Evolutionary conservation across 352 stramenopile species (phyloP).

Genomic region (Globisporangium camurandrum): DNA sequence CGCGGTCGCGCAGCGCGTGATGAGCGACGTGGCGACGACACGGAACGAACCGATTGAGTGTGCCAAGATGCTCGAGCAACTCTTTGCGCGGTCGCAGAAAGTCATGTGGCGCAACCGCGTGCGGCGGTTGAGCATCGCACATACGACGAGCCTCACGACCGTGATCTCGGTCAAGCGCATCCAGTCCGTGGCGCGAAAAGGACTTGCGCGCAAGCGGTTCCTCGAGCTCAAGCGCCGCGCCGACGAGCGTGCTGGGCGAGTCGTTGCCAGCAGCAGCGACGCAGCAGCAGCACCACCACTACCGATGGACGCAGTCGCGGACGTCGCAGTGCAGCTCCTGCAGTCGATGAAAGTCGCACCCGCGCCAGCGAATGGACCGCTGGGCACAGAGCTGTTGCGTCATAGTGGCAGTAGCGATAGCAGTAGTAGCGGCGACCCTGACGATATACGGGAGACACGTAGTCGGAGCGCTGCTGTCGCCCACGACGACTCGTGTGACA

Average conservation of each 20-base stretch:
- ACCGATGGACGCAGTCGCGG: neutral
- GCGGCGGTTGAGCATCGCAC: conserved; percentile 11
- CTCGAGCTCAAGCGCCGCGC: conserved; percentile 13
- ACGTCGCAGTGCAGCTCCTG: conserved; percentile 7
- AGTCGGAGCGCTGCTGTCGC: too few species aligned
- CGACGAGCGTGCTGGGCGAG: neutral
- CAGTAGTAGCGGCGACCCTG: neutral
- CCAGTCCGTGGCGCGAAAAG: conserved; percentile 19
- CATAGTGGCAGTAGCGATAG: neutral
- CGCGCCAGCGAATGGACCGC: conserved; percentile 1
- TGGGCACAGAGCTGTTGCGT: conserved; percentile 1
- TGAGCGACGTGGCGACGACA: conserved; percentile 19
- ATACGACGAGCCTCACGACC: conserved; percentile 14
- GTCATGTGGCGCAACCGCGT: conserved; percentile 12
- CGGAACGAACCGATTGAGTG: conserved; percentile 22
- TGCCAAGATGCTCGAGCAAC: conserved; percentile 10
- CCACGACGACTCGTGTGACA: too few species aligned
- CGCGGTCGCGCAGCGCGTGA: conserved; percentile 23
- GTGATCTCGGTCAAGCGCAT: conserved; percentile 33
- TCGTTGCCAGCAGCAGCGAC: too few species aligned
- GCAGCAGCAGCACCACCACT: too few species aligned
- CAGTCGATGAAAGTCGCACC: conserved; percentile 14
- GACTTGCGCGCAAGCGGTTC: conserved; percentile 18
- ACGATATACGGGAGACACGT: too few species aligned
- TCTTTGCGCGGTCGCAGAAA: conserved; percentile 26